A percentile compares a stretch with the other conserved stretches of the same genome.
These are phyloP conservation scores for Cafeteria roenbergensis DNA, from an alignment of 108 stramenopile species.

Conservation along the genomic window DNA sequence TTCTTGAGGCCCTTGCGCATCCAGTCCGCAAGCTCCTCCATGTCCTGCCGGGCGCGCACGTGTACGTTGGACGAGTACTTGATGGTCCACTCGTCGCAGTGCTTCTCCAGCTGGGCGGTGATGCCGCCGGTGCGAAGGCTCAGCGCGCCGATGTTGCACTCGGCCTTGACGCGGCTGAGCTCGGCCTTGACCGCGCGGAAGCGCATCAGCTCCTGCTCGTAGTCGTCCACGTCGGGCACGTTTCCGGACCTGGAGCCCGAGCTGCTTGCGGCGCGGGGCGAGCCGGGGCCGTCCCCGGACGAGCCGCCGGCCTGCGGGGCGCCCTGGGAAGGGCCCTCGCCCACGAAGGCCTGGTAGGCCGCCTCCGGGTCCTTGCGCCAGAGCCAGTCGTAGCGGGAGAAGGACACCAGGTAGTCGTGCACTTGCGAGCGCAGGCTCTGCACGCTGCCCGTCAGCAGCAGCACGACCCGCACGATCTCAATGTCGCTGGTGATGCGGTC, in stretches of 20 bases:
- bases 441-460: slow-evolving; percentile 71
- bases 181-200: slow-evolving; percentile 12
- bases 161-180: neutral
- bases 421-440: slow-evolving; percentile 72
- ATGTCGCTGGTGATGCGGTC: slow-evolving; percentile 74
- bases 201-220: slow-evolving; percentile 45
- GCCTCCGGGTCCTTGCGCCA: slow-evolving; percentile 70
- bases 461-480: slow-evolving; percentile 66
- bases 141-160: slow-evolving; percentile 40
- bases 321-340: too few species aligned
- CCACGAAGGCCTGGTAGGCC: slow-evolving; percentile 56
- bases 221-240: slow-evolving; percentile 42
- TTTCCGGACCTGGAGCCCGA: too few species aligned
- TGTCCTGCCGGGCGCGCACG: slow-evolving; percentile 29
- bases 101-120: slow-evolving; percentile 3
- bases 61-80: slow-evolving; percentile 49
- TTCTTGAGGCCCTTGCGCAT: slow-evolving; percentile 50
- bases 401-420: slow-evolving; percentile 58
- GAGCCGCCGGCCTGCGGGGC: too few species aligned
- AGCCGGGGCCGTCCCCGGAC: too few species aligned
- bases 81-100: neutral
- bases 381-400: slow-evolving; percentile 61
- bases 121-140: slow-evolving; percentile 32
- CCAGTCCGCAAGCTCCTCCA: slow-evolving; percentile 64
- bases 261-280: too few species aligned